Conservation (phyloP, 2,329 filamentous ascomycete species). For the Orbilia ellipsospora region DNA sequence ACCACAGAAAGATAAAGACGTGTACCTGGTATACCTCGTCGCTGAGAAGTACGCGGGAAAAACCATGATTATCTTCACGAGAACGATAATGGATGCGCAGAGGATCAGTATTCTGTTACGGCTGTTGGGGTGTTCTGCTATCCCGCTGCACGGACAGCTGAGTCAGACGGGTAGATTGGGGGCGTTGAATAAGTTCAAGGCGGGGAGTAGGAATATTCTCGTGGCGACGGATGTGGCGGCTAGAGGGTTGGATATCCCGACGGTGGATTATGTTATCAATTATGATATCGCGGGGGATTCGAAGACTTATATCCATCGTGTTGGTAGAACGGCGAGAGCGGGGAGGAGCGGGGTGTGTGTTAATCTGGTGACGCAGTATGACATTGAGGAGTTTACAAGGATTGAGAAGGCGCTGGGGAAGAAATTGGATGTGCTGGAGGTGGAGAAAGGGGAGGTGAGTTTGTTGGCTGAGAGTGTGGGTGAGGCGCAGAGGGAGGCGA, state of each 20-base stretch:
- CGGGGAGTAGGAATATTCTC: conserved; percentile 82
- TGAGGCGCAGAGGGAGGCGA: conserved; percentile 83
- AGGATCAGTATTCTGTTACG: conserved; percentile 84
- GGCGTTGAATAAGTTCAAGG: conserved; percentile 88
- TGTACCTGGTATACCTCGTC: conserved; percentile 85
- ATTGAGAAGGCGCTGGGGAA: conserved; percentile 86
- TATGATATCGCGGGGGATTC: conserved; percentile 84
- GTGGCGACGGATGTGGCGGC: conserved; percentile 95
- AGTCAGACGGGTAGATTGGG: conserved; percentile 87
- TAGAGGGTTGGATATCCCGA: conserved; percentile 89
- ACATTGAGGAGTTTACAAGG: conserved; percentile 80
- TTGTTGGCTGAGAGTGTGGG: conserved; percentile 80
- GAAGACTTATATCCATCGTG: conserved; percentile 96
- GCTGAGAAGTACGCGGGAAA: conserved; percentile 85
- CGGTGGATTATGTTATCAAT: conserved; percentile 88
- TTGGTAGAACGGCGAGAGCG: conserved; percentile 93
- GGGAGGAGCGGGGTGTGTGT: conserved; percentile 86
- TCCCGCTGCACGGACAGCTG: conserved; percentile 91
- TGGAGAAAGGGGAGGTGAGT: conserved; percentile 85
- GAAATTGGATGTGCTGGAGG: conserved; percentile 75
- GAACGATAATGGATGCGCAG: conserved; percentile 91
- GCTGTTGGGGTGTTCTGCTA: conserved; percentile 85
- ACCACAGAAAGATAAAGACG: conserved; percentile 86
- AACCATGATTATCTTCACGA: conserved; percentile 86
- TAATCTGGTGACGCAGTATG: conserved; percentile 86